Conservation (phyloP, 2,329 filamentous ascomycete species). For the Tolypocladium tundrense region DNA sequence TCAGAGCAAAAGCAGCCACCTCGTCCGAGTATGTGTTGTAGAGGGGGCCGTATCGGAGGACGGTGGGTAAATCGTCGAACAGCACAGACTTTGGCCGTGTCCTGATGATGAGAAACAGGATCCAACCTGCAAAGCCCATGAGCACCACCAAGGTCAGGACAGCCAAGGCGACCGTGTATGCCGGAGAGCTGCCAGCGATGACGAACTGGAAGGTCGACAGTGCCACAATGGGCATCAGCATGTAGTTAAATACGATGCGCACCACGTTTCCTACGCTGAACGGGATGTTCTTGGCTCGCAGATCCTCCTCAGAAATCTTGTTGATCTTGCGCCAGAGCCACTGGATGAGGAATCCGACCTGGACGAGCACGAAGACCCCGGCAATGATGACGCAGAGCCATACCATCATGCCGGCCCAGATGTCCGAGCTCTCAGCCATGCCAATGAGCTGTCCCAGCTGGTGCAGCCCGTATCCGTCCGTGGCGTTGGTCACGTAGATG, state of each 20-base stretch:
- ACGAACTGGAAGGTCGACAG: slow-evolving; percentile 89
- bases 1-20: slow-evolving; percentile 78
- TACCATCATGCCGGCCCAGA: slow-evolving; percentile 91
- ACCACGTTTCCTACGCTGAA: slow-evolving; percentile 73
- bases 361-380: slow-evolving; percentile 56
- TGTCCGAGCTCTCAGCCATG: slow-evolving; percentile 63
- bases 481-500: slow-evolving; percentile 71
- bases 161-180: slow-evolving; percentile 63
- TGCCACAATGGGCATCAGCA: slow-evolving; percentile 76
- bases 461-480: slow-evolving; percentile 77
- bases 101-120: slow-evolving; percentile 68
- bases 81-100: slow-evolving; percentile 77
- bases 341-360: slow-evolving; percentile 65
- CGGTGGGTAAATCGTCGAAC: slow-evolving; percentile 86
- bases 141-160: slow-evolving; percentile 64
- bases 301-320: slow-evolving; percentile 70
- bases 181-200: slow-evolving; percentile 55
- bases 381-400: slow-evolving; percentile 75
- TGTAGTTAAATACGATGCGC: slow-evolving; percentile 85
- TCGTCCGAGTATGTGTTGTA: slow-evolving; percentile 98
- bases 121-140: slow-evolving; percentile 64
- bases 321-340: slow-evolving; percentile 67
- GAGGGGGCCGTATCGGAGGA: slow-evolving; percentile 81
- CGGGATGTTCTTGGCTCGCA: slow-evolving; percentile 83
- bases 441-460: slow-evolving; percentile 72